A percentile compares a stretch with the other conserved stretches of the same genome.
Evolutionary conservation across 768 basidiomycete genomes (phyloP).

Genomic region (Pulveroboletus ravenelii): DNA sequence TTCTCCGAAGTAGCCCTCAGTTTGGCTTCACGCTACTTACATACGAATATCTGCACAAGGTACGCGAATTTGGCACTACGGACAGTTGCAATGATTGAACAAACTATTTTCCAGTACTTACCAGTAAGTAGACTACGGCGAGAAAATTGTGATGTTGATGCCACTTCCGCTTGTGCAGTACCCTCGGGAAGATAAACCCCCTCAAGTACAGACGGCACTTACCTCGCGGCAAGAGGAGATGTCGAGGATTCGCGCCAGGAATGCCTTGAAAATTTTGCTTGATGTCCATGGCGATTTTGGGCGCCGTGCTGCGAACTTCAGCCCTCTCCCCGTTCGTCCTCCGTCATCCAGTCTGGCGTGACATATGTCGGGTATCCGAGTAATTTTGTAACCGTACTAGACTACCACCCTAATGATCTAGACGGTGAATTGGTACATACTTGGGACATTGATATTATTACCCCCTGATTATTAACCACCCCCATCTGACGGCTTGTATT

Average conservation of each 20-base stretch:
- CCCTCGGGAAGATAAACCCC: slow-evolving; percentile 71
- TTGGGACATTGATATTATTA: neutral
- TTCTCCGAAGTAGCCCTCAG: slow-evolving; percentile 85
- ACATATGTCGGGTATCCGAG: slow-evolving; percentile 3
- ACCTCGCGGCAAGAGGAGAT: slow-evolving; percentile 76
- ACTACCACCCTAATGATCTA: slow-evolving; percentile 17
- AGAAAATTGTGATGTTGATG: slow-evolving; percentile 5
- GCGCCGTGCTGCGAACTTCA: slow-evolving; percentile 43
- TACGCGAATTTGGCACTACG: slow-evolving; percentile 28
- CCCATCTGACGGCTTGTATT: neutral
- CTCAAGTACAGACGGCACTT: slow-evolving; percentile 64
- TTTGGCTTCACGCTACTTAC: slow-evolving; percentile 92
- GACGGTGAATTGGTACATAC: slow-evolving; percentile 7
- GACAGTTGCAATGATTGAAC: neutral
- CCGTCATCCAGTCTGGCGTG: slow-evolving; percentile 18
- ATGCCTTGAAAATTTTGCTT: slow-evolving; percentile 88
- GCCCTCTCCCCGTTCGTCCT: slow-evolving; percentile 20
- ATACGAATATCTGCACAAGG: slow-evolving; percentile 68
- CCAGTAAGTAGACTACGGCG: slow-evolving; percentile 21
- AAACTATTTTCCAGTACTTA: slow-evolving; percentile 24
- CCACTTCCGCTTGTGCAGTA: slow-evolving; percentile 44
- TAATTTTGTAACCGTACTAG: slow-evolving; percentile 7
- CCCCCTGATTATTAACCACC: neutral
- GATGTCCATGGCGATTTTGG: slow-evolving; percentile 91
- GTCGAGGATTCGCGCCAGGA: slow-evolving; percentile 84